Evolutionary conservation across 768 basidiomycete species (phyloP), one percentile per base, ranked within the genome.

Genomic region (Suillus fuscotomentosus): DNA sequence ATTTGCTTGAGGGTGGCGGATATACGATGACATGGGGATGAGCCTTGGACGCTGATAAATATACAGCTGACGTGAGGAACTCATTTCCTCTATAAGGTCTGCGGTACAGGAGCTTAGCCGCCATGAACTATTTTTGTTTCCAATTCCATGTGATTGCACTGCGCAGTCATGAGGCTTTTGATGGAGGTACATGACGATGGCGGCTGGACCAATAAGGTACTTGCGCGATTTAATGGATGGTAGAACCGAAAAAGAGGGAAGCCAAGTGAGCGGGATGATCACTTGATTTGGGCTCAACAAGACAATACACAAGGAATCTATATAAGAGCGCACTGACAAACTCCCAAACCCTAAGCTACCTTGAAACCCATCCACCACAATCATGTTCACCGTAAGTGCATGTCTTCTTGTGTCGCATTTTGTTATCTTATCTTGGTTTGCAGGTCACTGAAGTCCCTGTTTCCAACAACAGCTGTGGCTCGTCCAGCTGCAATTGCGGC

Each of bases 1-100:
- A 84, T 96, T 67, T 89, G 82, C 24, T 75, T 95, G 69, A 80
- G 92, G 63, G 69, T 87, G 62, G 75, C 81, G 14, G 87, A 91
- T 74, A 82, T 90, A 82, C 24, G 56, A 57, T 91, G 75, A 82
- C 88, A 82, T 31, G 55, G 22, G 34, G 13, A 22, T 38, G 11
- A 38, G 36, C 13, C 3, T 22, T 22, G 22, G 56, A 24, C 22
- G 22, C 22, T 39, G 22, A 17, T 57, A 6, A 6, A 2, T 31
- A 20, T 6, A 11, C 36, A 36, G 31, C 11, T 20, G 34, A 22
- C 9, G 8, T 24, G 38, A 27, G 15, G 24, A 15, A 15, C 4
- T 51, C 3, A 15, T 17, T 51, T 24, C 24, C 15, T 51, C 8
- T 51, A 2, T 15, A 50, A 8, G 48, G 13, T 9, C 14, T 24